Evolutionary conservation across 345 rosid genomes (phyloP).

Genomic region (Melaleuca alternifolia): DNA sequence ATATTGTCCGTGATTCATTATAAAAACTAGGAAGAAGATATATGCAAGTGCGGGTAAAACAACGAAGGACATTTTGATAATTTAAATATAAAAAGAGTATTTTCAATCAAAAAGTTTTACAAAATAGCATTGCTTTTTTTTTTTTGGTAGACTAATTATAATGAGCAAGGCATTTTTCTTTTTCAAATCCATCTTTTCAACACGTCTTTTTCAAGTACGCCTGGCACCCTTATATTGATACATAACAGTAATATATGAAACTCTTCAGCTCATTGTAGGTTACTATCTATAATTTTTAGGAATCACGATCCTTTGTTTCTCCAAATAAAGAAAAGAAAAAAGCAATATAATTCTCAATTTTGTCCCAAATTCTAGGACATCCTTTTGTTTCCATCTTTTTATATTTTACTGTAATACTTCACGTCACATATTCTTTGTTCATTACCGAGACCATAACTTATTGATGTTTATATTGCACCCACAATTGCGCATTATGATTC

Average conservation of each 20-base stretch:
- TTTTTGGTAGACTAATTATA: neutral
- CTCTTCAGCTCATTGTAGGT: neutral
- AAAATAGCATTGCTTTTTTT: neutral
- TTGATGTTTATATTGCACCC: too few species aligned
- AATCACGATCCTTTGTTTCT: neutral
- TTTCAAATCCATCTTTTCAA: neutral
- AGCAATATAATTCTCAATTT: too few species aligned
- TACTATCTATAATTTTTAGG: neutral
- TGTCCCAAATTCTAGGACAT: neutral
- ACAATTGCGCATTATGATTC: too few species aligned
- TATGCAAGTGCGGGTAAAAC: neutral
- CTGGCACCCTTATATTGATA: too few species aligned
- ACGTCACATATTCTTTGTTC: too few species aligned
- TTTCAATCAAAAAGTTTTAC: accelerated
- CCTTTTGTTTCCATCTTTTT: too few species aligned
- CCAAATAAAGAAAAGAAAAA: too few species aligned
- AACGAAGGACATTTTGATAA: neutral
- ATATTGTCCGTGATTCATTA: neutral
- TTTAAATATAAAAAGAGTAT: neutral
- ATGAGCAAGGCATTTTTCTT: neutral
- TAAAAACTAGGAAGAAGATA: neutral
- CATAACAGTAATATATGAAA: too few species aligned
- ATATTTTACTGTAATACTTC: too few species aligned
- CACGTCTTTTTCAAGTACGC: neutral
- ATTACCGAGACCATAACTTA: too few species aligned